Evolutionary conservation across 139 green algal species (phyloP), one percentile per base, ranked within the genome.

Genomic region (Astrephomene gubernaculifera): DNA sequence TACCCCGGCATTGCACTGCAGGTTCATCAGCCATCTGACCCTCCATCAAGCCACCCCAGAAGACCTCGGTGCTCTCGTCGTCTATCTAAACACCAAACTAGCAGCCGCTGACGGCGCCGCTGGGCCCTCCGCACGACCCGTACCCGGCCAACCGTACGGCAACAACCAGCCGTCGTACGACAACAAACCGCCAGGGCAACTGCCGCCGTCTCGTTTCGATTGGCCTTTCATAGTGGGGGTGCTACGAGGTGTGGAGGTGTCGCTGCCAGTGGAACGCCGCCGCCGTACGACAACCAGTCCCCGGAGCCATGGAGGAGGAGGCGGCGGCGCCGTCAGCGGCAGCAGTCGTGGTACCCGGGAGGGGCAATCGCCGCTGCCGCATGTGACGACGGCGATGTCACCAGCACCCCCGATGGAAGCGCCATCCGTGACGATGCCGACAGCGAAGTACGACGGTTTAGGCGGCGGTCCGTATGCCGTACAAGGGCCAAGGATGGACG

Each of bases 151-250:
- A 45, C 76, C 76, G 29, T 83, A 83, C 57, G 76, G 76, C 76
- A 73, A 73, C 35, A 52, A n/a, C 22, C 52, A 41, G 25, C 70
- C 39, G 70, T 36, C 70, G 70, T 57, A 44, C 74, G 41, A n/a
- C n/a, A n/a, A n/a, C n/a, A n/a, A n/a, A n/a, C n/a, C n/a, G n/a
- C n/a, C n/a, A n/a, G n/a, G 36, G 52, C 72, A n/a, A 0, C 76
- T 83, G n/a, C 63, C 31, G 44, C 43, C 61, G 9, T 44, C 64
- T 41, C 24, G 14, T 27, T 85, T 85, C 43, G 79, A 85, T 33
- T 85, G 79, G 79, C 43, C 79, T 2, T 76, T 85, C 31, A 29
- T 85, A 24, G 64, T 75, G 31, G 79, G 64, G 19, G 79, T 85
- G 44, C 64, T 85, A 64, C 79, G 79, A 2, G 44, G 25, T 21